Evolutionary conservation across 441 rosid genomes (phyloP).

Genomic region (Adansonia rubrostipa): DNA sequence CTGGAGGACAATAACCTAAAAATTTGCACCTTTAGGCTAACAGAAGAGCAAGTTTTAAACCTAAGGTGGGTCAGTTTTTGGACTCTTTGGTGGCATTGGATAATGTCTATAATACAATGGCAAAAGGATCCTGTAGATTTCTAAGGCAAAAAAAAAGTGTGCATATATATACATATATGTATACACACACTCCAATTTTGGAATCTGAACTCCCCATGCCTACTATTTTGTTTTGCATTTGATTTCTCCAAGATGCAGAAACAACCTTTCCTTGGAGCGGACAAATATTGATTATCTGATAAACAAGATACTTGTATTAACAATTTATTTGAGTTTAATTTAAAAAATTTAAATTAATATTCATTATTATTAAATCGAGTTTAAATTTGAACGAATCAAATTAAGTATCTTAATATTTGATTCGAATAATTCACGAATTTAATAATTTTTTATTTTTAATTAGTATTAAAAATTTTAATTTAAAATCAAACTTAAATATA

Average conservation of each 20-base stretch:
- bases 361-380: too few relatives aligned
- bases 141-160: not conserved
- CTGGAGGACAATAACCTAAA: not conserved
- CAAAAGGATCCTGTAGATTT: not conserved
- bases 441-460: too few relatives aligned
- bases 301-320: too few relatives aligned
- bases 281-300: slow-evolving; percentile 26
- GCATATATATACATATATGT: not conserved
- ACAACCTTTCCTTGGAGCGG: slow-evolving; percentile 35
- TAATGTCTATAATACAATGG: not conserved
- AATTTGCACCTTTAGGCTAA: not conserved
- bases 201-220: slow-evolving; percentile 15
- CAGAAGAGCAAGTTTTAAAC: too few relatives aligned
- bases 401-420: too few relatives aligned
- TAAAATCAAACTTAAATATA: too few relatives aligned
- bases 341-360: too few relatives aligned
- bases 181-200: slow-evolving; percentile 20
- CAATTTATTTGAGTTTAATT: too few relatives aligned
- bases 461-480: too few relatives aligned
- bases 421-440: too few relatives aligned
- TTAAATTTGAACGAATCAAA: too few relatives aligned
- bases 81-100: not conserved
- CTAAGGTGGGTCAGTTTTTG: not conserved
- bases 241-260: slow-evolving; percentile 15
- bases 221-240: not conserved